These are phyloP conservation scores for Baudoinia panamericana DNA, from an alignment of 495 filamentous ascomycete genomes.

Conservation along the genomic window DNA sequence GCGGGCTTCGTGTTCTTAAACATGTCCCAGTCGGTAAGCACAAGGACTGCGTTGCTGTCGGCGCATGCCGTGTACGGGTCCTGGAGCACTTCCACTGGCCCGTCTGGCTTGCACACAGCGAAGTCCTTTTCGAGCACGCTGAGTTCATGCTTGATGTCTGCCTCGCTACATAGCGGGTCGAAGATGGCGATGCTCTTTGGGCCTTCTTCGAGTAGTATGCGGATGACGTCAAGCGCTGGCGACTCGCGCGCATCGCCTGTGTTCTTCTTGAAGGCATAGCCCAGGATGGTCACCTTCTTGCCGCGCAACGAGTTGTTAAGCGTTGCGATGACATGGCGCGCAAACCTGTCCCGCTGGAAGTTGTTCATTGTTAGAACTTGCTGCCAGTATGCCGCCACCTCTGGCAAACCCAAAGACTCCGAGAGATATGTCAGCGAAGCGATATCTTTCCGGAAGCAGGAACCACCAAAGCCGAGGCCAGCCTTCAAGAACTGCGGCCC, in stretches of 20 bases:
- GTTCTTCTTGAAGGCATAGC: slow-evolving; percentile 73
- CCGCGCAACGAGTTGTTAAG: slow-evolving; percentile 56
- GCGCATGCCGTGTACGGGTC: slow-evolving; percentile 34
- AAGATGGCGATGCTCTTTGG: slow-evolving; percentile 48
- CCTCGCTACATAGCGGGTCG: slow-evolving; percentile 50
- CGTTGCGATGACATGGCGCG: slow-evolving; percentile 47
- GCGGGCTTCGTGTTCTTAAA: slow-evolving; percentile 34
- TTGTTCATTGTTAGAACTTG: slow-evolving; percentile 65
- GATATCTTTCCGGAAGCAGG: slow-evolving; percentile 75
- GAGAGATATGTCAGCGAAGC: slow-evolving; percentile 63
- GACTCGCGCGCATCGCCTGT: slow-evolving; percentile 67
- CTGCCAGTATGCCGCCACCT: slow-evolving; percentile 68
- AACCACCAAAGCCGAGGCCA: slow-evolving; percentile 53
- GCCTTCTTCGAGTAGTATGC: slow-evolving; percentile 50
- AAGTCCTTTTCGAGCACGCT: slow-evolving; percentile 14
- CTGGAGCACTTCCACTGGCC: slow-evolving; percentile 25
- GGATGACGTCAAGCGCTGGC: slow-evolving; percentile 55
- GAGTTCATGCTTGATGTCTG: slow-evolving; percentile 36
- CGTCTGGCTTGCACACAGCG: slow-evolving; percentile 14
- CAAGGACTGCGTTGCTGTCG: slow-evolving; percentile 43
- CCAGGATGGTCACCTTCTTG: slow-evolving; percentile 63
- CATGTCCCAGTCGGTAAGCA: slow-evolving; percentile 55
- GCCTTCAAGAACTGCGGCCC: slow-evolving; percentile 63
- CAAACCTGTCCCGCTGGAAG: slow-evolving; percentile 58
- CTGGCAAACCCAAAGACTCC: slow-evolving; percentile 51